phyloP scores from a whole-genome alignment of 805 yeast species.

The Lachancea waltii region DNA sequence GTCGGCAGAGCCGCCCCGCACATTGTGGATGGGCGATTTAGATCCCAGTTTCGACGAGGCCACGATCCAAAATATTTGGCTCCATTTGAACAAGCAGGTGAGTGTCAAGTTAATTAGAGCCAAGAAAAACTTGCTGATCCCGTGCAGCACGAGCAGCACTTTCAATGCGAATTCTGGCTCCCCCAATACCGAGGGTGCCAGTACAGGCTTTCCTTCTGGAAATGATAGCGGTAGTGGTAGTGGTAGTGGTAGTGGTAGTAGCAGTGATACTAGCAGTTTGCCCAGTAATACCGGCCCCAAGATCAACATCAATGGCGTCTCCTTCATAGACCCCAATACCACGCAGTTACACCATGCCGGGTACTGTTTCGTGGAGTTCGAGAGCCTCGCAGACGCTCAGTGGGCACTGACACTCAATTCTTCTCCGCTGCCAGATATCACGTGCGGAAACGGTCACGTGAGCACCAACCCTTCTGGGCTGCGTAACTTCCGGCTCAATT shows the following conservation, averaged over 20 bases:
- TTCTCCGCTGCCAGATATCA: conserved; percentile 49
- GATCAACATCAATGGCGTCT: conserved; percentile 25
- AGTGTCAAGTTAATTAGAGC: conserved; percentile 60
- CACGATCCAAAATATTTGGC: conserved; percentile 55
- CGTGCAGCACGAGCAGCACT: conserved; percentile 29
- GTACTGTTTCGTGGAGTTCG: conserved; percentile 75
- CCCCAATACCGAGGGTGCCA: no score
- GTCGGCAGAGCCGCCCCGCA: conserved; percentile 49
- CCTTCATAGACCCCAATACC: conserved; percentile 30
- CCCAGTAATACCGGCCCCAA: no score
- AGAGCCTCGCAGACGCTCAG: conserved; percentile 60
- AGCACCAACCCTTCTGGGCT: conserved; percentile 36
- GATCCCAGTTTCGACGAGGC: conserved; percentile 74
- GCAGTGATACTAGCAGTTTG: not conserved
- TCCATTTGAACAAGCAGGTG: conserved; percentile 47
- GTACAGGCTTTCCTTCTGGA: no score
- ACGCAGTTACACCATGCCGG: conserved; percentile 45
- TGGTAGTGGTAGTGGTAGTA: not conserved
- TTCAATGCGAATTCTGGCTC: no score
- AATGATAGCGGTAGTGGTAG: no score
- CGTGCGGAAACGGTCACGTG: conserved; percentile 17
- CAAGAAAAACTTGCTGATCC: conserved; percentile 33
- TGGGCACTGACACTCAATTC: conserved; percentile 64
- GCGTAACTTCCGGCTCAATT: conserved; percentile 65
- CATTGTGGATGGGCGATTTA: conserved; percentile 85